Evolutionary conservation across 1,284 basidiomycete genomes (phyloP).

Genomic region (Leccinum fallax): DNA sequence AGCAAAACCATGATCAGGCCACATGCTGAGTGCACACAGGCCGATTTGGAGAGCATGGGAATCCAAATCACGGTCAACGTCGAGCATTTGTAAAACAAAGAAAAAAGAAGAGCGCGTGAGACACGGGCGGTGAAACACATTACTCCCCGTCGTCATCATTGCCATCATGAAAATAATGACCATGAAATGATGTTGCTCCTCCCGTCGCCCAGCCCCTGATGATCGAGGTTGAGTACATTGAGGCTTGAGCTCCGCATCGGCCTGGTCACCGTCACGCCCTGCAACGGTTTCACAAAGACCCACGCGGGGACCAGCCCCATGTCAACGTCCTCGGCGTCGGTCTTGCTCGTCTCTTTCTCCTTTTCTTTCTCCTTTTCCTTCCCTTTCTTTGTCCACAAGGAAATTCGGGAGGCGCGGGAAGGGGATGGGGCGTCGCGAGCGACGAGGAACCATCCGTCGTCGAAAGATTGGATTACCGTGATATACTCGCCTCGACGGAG

Average conservation of each 20-base stretch:
- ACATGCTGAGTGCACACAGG: not conserved
- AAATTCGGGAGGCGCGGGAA: conserved; percentile 28
- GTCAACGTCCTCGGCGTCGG: conserved; percentile 28
- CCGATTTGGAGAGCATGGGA: not conserved
- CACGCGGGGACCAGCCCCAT: conserved; percentile 72
- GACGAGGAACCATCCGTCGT: conserved; percentile 78
- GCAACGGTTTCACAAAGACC: conserved; percentile 66
- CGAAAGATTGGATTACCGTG: conserved; percentile 60
- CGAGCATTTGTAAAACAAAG: not conserved
- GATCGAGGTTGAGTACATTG: conserved; percentile 15
- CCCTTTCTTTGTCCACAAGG: conserved; percentile 1
- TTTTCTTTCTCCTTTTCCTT: not conserved
- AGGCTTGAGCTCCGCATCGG: conserved; percentile 62
- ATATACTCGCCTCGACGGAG: conserved; percentile 58
- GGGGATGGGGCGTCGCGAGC: conserved; percentile 49
- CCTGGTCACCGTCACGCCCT: conserved; percentile 58
- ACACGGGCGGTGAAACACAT: not conserved
- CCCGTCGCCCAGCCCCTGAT: not conserved
- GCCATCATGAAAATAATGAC: not conserved
- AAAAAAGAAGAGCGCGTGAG: not conserved
- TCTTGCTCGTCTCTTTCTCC: not conserved
- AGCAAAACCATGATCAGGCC: not conserved
- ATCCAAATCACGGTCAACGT: not conserved
- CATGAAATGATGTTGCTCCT: not conserved
- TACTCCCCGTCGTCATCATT: not conserved